phyloP scores from a whole-genome alignment of 106 monocot genomes.

The Dendrobium huoshanense region DNA sequence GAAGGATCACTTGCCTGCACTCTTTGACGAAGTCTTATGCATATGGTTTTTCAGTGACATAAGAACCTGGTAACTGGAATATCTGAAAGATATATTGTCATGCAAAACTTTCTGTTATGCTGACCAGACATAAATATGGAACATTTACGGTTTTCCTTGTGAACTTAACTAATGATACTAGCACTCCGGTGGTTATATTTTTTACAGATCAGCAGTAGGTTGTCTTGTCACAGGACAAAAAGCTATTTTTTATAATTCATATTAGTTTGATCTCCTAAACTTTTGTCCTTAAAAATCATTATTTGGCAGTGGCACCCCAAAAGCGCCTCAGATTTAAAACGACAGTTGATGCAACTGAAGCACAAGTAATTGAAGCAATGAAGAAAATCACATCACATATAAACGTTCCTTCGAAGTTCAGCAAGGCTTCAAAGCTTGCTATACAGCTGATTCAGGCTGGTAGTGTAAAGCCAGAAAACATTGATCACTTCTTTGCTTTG shows the following conservation, averaged over 20 bases:
- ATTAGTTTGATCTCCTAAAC: background rate
- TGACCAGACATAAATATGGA: background rate
- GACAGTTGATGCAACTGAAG: conserved; percentile 59
- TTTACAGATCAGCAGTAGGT: background rate
- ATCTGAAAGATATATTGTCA: too few species aligned
- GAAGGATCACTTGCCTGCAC: too few species aligned
- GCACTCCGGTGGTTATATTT: background rate
- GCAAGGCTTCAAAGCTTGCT: conserved; percentile 94
- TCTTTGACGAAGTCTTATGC: too few species aligned
- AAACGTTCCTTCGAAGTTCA: conserved; percentile 84
- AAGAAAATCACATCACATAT: conserved; percentile 91
- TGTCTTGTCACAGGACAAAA: background rate
- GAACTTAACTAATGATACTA: background rate
- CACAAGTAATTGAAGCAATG: conserved; percentile 85
- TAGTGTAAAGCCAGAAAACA: conserved; percentile 74
- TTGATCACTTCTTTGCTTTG: conserved; percentile 66
- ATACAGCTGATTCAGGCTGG: conserved; percentile 79
- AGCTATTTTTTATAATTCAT: background rate
- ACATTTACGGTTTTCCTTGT: background rate
- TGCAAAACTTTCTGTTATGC: too few species aligned
- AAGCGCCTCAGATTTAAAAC: conserved; percentile 84
- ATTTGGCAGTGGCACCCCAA: conserved; percentile 13
- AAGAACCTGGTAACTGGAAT: too few species aligned
- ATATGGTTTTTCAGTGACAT: too few species aligned
- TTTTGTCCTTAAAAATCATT: background rate